phyloP scores from a whole-genome alignment of 1,139 yeast species.

The Pichia sp. region DNA sequence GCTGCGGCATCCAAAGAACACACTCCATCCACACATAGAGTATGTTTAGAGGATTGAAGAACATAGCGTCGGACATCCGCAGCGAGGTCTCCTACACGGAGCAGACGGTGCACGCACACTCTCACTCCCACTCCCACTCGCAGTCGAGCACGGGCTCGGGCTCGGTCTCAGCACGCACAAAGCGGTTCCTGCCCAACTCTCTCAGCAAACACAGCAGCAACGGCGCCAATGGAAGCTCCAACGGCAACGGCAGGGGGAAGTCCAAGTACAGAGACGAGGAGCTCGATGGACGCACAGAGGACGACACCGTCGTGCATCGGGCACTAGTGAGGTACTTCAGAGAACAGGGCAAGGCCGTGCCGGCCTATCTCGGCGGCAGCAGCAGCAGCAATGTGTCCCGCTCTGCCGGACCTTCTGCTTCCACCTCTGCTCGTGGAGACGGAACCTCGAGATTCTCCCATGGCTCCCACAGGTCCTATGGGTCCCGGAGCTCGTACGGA shows the following conservation, averaged over 20 bases:
- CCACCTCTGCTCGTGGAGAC: neutral
- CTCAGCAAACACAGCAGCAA: neutral
- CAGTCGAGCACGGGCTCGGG: constrained; percentile 1
- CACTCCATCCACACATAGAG: neutral
- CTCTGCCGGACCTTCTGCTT: neutral
- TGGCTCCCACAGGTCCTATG: neutral
- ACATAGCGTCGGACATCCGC: constrained; percentile 9
- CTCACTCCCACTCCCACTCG: neutral
- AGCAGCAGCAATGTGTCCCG: neutral
- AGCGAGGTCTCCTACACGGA: constrained; percentile 3
- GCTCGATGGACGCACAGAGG: constrained; percentile 29
- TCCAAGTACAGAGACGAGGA: constrained; percentile 16
- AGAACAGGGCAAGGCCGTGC: constrained; percentile 21
- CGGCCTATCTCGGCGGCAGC: constrained; percentile 26
- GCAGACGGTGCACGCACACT: neutral
- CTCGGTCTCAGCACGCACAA: neutral
- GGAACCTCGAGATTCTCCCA: neutral
- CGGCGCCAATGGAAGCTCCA: neutral
- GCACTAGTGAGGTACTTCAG: constrained; percentile 28
- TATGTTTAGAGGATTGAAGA: constrained; percentile 13
- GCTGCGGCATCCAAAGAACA: neutral
- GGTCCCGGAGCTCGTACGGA: constrained; percentile 1
- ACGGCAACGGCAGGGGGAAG: neutral
- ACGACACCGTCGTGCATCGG: constrained; percentile 30
- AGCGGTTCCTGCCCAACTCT: constrained; percentile 1